Percentiles rank a stretch among this genome's conserved stretches.
These are phyloP conservation scores for Saraca asoca DNA, from an alignment of 331 rosid genomes.

Conservation along the genomic window DNA sequence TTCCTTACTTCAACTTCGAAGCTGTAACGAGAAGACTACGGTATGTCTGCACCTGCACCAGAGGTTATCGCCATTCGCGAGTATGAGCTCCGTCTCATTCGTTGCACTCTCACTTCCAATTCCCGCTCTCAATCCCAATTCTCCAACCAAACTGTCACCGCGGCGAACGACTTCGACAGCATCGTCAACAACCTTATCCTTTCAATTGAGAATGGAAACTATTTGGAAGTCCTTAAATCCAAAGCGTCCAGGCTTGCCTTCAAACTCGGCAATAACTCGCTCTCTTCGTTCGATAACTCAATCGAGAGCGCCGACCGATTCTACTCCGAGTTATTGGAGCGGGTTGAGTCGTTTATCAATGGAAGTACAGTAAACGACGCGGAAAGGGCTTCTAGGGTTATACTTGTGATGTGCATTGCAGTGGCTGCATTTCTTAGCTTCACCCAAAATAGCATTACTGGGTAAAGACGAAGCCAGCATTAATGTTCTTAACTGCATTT, in stretches of 20 bases:
- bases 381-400: conserved; percentile 46
- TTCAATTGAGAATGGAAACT: conserved; percentile 64
- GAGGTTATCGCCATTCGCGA: conserved; percentile 38
- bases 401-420: conserved; percentile 60
- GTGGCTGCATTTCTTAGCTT: conserved; percentile 67
- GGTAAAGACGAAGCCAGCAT: conserved; percentile 44
- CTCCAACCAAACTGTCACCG: conserved; percentile 10
- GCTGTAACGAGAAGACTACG: background rate
- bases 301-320: conserved; percentile 52
- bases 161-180: conserved; percentile 29
- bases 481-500: background rate
- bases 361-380: conserved; percentile 37
- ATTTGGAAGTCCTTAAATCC: conserved; percentile 58
- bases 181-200: conserved; percentile 48
- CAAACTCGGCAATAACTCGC: conserved; percentile 38
- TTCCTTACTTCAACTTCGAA: background rate
- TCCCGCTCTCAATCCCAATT: conserved; percentile 22
- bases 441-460: conserved; percentile 69
- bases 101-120: conserved; percentile 52
- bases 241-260: conserved; percentile 47
- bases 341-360: conserved; percentile 58
- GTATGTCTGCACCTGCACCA: conserved; percentile 26
- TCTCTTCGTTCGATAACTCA: conserved; percentile 30
- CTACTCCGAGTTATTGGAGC: conserved; percentile 58
- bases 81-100: conserved; percentile 82